phyloP scores from a whole-genome alignment of 2,329 filamentous ascomycete genomes.

The Pleoardoris graminearum region DNA sequence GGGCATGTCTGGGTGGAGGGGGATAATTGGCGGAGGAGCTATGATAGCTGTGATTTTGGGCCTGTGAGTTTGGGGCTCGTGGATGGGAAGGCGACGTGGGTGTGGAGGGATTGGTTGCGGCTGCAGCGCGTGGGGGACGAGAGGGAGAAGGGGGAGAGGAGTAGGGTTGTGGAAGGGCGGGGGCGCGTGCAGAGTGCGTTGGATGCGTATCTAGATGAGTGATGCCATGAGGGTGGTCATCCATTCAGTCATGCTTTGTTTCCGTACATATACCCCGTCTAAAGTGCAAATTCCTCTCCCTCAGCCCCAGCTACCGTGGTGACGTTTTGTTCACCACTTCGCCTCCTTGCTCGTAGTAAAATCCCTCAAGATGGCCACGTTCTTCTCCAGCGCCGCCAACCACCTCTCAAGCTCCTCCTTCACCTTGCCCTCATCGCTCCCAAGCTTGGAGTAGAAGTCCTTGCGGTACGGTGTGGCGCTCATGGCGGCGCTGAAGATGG shows the following conservation, averaged over 20 bases:
- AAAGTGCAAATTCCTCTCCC: not conserved
- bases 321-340: slow-evolving; percentile 31
- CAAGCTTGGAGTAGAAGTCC: slow-evolving; percentile 90
- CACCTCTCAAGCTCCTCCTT: slow-evolving; percentile 67
- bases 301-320: too few species aligned
- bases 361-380: slow-evolving; percentile 73
- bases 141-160: slow-evolving; percentile 53
- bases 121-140: slow-evolving; percentile 57
- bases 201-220: not conserved
- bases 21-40: slow-evolving; percentile 71
- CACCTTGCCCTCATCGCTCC: slow-evolving; percentile 66
- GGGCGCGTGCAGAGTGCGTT: slow-evolving; percentile 19
- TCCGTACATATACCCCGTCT: not conserved
- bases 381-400: slow-evolving; percentile 75
- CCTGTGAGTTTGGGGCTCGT: slow-evolving; percentile 77
- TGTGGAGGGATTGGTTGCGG: slow-evolving; percentile 61
- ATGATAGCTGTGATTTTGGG: slow-evolving; percentile 90
- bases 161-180: slow-evolving; percentile 47
- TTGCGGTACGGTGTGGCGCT: slow-evolving; percentile 88
- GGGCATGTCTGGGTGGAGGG: slow-evolving; percentile 97
- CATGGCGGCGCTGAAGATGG: slow-evolving; percentile 92
- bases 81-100: slow-evolving; percentile 71
- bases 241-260: not conserved
- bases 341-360: slow-evolving; percentile 51
- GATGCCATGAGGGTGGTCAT: not conserved